phyloP scores from a whole-genome alignment of 306 rosid genomes.

The Arachis hypogaea region DNA sequence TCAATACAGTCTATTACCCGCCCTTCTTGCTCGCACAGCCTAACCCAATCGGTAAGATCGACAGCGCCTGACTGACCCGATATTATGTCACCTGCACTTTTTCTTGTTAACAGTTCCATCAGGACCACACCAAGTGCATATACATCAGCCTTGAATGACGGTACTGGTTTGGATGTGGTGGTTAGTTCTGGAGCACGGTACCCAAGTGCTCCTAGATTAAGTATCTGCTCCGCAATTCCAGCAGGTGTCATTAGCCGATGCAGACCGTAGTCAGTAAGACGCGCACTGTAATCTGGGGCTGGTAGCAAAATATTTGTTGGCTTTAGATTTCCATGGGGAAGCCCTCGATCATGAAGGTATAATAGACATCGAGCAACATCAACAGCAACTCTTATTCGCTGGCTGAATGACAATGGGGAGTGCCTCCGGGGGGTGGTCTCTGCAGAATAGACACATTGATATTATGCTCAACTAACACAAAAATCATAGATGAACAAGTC shows the following conservation, averaged over 20 bases:
- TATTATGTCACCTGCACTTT: constrained; percentile 97
- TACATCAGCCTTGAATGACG: constrained; percentile 90
- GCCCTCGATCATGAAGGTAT: constrained; percentile 89
- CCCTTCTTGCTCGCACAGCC: constrained; percentile 92
- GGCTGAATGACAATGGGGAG: constrained; percentile 81
- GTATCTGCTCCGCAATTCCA: constrained; percentile 90
- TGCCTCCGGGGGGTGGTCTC: constrained; percentile 91
- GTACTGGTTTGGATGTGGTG: constrained; percentile 68
- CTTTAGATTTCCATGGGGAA: constrained; percentile 93
- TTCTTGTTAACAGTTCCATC: constrained; percentile 88
- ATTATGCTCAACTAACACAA: constrained; percentile 36
- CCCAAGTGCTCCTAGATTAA: constrained; percentile 95
- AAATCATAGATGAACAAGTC: constrained; percentile 29
- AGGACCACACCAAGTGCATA: constrained; percentile 93
- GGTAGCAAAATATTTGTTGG: constrained; percentile 78
- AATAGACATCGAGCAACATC: constrained; percentile 79
- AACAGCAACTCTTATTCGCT: constrained; percentile 77
- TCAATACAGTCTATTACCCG: constrained; percentile 93
- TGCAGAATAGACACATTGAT: constrained; percentile 51
- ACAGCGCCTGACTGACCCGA: constrained; percentile 95
- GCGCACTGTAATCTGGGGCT: constrained; percentile 66
- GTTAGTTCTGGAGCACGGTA: constrained; percentile 93
- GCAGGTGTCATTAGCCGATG: constrained; percentile 92
- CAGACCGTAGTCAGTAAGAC: constrained; percentile 80
- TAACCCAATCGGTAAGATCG: constrained; percentile 98